Conservation (phyloP, 208 protist genomes). For the Acanthamoeba pearcei region DNA sequence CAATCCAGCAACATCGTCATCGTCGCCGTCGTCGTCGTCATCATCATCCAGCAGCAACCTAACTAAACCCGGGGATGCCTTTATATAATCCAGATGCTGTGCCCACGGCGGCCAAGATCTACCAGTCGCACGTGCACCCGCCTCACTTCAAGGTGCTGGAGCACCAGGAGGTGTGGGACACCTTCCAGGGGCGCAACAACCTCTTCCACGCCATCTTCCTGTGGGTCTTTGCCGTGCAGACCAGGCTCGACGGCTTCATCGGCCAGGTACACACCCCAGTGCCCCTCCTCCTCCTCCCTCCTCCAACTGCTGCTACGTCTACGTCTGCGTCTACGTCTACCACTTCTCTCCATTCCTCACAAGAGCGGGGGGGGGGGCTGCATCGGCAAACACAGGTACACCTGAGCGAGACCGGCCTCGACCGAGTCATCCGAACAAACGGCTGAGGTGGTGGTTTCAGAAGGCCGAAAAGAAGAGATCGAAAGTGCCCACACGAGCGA, state of each 20-base stretch:
- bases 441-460: neutral
- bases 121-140: constrained; percentile 56
- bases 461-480: too few relatives aligned
- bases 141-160: constrained; percentile 43
- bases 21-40: too few relatives aligned
- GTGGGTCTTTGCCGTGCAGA: neutral
- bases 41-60: too few relatives aligned
- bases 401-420: neutral
- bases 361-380: too few relatives aligned
- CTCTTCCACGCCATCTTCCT: constrained; percentile 54
- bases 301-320: too few relatives aligned
- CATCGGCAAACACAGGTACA: neutral
- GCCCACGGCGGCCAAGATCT: constrained; percentile 23
- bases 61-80: too few relatives aligned
- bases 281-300: too few relatives aligned
- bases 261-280: neutral
- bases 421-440: neutral
- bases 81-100: neutral
- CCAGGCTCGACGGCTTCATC: constrained; percentile 4
- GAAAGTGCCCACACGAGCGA: too few relatives aligned
- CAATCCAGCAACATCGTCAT: too few relatives aligned
- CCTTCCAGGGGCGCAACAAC: constrained; percentile 65
- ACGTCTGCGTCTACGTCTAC: too few relatives aligned
- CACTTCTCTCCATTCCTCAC: too few relatives aligned
- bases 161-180: constrained; percentile 47